A percentile compares a stretch with the other conserved stretches of the same genome.
Evolutionary conservation across 352 stramenopile species (phyloP).

Genomic region (Achlya hypogyna): DNA sequence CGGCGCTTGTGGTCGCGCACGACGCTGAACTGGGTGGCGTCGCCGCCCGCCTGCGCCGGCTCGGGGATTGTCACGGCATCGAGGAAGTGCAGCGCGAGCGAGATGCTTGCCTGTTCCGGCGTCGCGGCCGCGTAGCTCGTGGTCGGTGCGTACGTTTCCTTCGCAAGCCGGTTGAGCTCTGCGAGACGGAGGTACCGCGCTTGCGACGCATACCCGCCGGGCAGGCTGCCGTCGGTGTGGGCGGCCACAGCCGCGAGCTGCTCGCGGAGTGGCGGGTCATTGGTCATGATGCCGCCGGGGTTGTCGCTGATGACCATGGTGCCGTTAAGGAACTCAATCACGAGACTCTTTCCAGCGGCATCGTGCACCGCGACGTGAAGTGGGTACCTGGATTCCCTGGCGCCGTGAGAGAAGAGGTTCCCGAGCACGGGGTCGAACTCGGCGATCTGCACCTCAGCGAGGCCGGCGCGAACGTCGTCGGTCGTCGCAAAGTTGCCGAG

Average conservation of each 20-base stretch:
- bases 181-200: conserved; percentile 1
- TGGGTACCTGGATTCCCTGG: not conserved
- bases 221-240: not conserved
- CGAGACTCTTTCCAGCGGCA: not conserved
- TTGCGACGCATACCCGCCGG: not conserved
- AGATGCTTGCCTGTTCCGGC: conserved; percentile 39
- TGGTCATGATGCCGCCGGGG: conserved; percentile 7
- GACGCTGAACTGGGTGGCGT: conserved; percentile 58
- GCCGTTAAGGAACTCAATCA: conserved; percentile 10
- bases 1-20: conserved; percentile 49
- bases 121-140: conserved; percentile 36
- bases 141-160: not conserved
- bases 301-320: conserved; percentile 11
- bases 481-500: conserved; percentile 10
- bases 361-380: conserved; percentile 11
- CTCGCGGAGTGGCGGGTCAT: not conserved
- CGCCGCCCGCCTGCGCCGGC: conserved; percentile 24
- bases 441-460: not conserved
- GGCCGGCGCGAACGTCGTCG: not conserved
- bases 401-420: not conserved
- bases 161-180: not conserved
- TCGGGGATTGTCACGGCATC: conserved; percentile 41
- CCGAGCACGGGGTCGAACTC: conserved; percentile 1
- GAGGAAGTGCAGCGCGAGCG: conserved; percentile 47
- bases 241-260: not conserved